Evolutionary conservation across 2,329 filamentous ascomycete genomes (phyloP), one percentile per base, ranked within the genome.

Genomic region (Epichloe sp.): DNA sequence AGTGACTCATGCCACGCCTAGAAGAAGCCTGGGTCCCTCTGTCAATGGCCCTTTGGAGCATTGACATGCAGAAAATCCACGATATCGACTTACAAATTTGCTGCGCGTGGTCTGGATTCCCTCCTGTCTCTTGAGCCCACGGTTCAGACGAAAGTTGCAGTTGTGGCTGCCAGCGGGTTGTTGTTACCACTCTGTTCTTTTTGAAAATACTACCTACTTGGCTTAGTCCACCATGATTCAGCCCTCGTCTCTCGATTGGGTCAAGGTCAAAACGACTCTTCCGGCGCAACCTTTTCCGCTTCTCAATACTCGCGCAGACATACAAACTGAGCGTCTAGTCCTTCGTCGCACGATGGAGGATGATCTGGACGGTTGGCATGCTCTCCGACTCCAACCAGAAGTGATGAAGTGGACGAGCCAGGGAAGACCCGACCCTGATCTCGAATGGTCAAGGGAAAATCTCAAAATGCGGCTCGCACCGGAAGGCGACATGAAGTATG

Each of bases 361-460:
- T 3, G 80, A 86, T 61, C 65, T 77, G 2, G 63, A 67, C 1
- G 72, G 67, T 6, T 54, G 81, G 15, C 67, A 78, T 55, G 64
- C 65, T 21, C 67, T 86, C 49, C 77, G 82, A 23, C 69, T 68
- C 14, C 71, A 82, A 60, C 71, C 73, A 4, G 78, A 82, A 56
- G 77, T 82, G 45, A 86, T 86, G 83, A 63, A 63, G 50, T 82
- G 75, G 71, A 81, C 80, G 49, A 50, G 54, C 3, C 56, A 60
- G 55, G 73, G 71, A 52, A 51, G 57, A 8, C 56, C 66, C 8
- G 75, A 82, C 63, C 54, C 58, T 49, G 65, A 73, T 57, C 47
- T 71, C 2, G 69, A 67, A 1, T 68, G 71, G 52, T 76, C 77
- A 10, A 64, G 63, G 53, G 57, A 53, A 23, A 69, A 60, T 47